Percentiles rank a stretch among this genome's conserved stretches.
Evolutionary conservation across 2,329 filamentous ascomycete species (phyloP).

Genomic region (Tolypocladium album): DNA sequence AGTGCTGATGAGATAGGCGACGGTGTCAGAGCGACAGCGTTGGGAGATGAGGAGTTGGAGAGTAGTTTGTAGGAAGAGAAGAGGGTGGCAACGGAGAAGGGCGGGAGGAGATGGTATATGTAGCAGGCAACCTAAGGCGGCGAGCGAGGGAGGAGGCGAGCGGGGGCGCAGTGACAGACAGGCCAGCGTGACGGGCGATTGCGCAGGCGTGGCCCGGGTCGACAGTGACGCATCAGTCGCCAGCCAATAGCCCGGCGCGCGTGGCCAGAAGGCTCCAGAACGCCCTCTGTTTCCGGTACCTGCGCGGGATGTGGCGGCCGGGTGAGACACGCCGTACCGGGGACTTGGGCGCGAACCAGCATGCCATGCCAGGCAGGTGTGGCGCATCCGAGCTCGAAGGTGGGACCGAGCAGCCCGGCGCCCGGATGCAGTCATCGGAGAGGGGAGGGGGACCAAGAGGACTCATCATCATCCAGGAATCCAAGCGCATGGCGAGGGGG

Average conservation of each 20-base stretch:
- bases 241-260: slow-evolving; percentile 15
- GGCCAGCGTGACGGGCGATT: slow-evolving; percentile 7
- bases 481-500: too few species aligned
- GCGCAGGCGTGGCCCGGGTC: slow-evolving; percentile 8
- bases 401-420: slow-evolving; percentile 6
- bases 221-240: slow-evolving; percentile 23
- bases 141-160: slow-evolving; percentile 7
- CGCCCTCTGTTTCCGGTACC: slow-evolving; percentile 12
- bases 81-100: slow-evolving; percentile 4
- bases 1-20: slow-evolving; percentile 6
- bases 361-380: background rate
- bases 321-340: slow-evolving; percentile 8
- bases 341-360: slow-evolving; percentile 1
- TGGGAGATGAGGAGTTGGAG: slow-evolving; percentile 4
- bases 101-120: slow-evolving; percentile 19
- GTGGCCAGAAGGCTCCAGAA: slow-evolving; percentile 29
- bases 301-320: background rate
- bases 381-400: background rate
- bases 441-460: too few species aligned
- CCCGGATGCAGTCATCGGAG: slow-evolving; percentile 2
- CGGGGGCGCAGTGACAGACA: slow-evolving; percentile 18
- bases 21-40: slow-evolving; percentile 3
- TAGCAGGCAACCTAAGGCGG: slow-evolving; percentile 12
- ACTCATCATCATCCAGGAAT: too few species aligned
- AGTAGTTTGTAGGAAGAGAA: slow-evolving; percentile 8